Percentiles rank a stretch among this genome's conserved stretches.
These are phyloP conservation scores for Trypanosoma grayi DNA, from an alignment of 208 protist species.

Conservation along the genomic window DNA sequence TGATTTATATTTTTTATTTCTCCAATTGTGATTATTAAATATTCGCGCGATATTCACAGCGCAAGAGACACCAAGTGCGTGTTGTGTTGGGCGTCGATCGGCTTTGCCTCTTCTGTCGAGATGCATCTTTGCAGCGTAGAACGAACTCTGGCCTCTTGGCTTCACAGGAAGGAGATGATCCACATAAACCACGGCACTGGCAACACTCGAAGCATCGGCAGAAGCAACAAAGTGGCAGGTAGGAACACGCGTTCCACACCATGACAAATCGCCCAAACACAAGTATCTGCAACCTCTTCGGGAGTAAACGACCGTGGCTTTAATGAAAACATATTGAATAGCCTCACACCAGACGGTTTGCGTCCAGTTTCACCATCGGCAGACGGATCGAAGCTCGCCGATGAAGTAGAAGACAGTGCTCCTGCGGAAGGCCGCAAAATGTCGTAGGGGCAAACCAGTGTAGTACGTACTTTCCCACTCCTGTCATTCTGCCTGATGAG, in stretches of 20 bases:
- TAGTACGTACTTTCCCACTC: constrained; percentile 21
- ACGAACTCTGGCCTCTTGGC: too few species aligned
- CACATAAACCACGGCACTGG: constrained; percentile 28
- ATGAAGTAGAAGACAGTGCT: background rate
- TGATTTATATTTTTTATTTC: too few species aligned
- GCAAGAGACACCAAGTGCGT: too few species aligned
- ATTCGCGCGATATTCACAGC: too few species aligned
- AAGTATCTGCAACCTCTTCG: constrained; percentile 13
- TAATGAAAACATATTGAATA: background rate
- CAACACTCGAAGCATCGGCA: constrained; percentile 19
- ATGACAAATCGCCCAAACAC: constrained; percentile 20
- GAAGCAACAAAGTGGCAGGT: constrained; percentile 11
- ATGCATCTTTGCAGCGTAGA: too few species aligned
- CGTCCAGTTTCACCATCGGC: background rate
- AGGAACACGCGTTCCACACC: constrained; percentile 26
- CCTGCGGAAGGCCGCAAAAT: background rate
- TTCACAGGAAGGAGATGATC: constrained; percentile 2
- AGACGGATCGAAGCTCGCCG: background rate
- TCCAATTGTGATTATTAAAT: background rate
- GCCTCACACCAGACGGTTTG: background rate
- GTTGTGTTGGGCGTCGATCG: too few species aligned
- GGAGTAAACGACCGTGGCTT: background rate
- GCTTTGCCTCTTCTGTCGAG: too few species aligned
- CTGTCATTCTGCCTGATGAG: constrained; percentile 13
- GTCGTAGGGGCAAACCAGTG: constrained; percentile 23